Base-by-base conservation (phyloP, 2,329 filamentous ascomycete species). In the Dendryphion nanum region DNA sequence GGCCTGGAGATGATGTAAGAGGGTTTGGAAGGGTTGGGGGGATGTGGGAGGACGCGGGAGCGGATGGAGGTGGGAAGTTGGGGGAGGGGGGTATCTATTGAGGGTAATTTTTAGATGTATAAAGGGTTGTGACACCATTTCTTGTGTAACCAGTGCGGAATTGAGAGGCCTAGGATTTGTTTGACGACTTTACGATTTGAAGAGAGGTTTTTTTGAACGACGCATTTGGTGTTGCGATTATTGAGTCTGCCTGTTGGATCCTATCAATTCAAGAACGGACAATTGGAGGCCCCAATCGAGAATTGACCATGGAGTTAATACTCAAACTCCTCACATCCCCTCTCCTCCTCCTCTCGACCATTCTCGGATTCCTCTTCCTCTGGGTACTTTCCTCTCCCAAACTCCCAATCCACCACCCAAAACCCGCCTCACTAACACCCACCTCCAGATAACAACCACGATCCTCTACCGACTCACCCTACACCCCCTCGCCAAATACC, bases 401-500 rank as follows among this genome's bases (percentile, higher is more conserved):
- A n/a, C 10, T 26, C 10, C 23, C 10, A 10, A 26, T 26, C 23
- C 23, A 26, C 23, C n/a, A 8, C 23, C 23, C n/a, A 26, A 8
- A 26, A 26, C 23, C n/a, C 23, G 23, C 10, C n/a, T 26, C 23
- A 10, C n/a, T n/a, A 10, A 10, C 16, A 20, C 44, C 55, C 28
- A 61, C 30, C 10, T 3, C 18, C 38, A 63, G 61, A 50, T 59
- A 19, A 42, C 46, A 16, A 44, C 45, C 6, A 45, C 62, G 2
- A 50, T 60, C 28, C 7, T 65, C 41, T 71, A 72, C 47, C 58
- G 66, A 29, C 42, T 72, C 8, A 67, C 60, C 30, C 52, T 72
- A 8, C 69, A 73, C 40, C 69, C 69, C 6, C 61, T 72, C 4
- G 59, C 69, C 6, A 56, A 53, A 15, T 70, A 70, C 41, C 69